Evolutionary conservation across 2,329 filamentous ascomycete genomes (phyloP), one percentile per base, ranked within the genome.

Genomic region (Aspergillus calidoustus): DNA sequence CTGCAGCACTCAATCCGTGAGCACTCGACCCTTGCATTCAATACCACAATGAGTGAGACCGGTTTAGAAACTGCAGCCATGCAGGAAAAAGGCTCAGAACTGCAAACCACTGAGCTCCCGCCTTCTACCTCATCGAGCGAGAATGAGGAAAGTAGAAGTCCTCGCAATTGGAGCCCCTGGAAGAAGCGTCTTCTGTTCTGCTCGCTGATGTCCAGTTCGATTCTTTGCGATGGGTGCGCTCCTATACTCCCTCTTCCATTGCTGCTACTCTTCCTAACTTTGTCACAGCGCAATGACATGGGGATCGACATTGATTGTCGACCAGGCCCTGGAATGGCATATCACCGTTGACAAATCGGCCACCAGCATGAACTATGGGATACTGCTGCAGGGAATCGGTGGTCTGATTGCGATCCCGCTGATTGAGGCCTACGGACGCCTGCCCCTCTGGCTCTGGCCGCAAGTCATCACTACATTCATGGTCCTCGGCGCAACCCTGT

Each of bases 371-470:
- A 79, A 76, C 63, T 77, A 76, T 46, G 76, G 76, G 3, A 77
- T 78, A 47, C 60, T 79, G 34, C 61, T 79, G 22, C 76, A 79
- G 58, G 76, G 75, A 0, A 70, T 76, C 23, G 76, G 76, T 9
- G 76, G 76, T 4, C 69, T 78, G 17, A 67, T 78, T 47, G 76
- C 74, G 2, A 75, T 78, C 17, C 76, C 76, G 3, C 63, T 78
- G 1, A 77, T 77, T 49, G 74, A 78, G 59, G 74, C 75, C 1
- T 79, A 77, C 64, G 77, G 79, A 64, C 70, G 79, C 46, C 74
- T 78, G 22, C 79, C 79, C 1, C 69, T 80, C 44, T 77, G 78
- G 73, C 69, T 80, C 46, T 81, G 77, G 78, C 73, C 77, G 2
- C 76, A 78, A 54, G 57, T 78, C 3, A 68, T 78, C 47, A 74